Evolutionary conservation across 2,329 filamentous ascomycete species (phyloP).

Genomic region (Davidsoniella virescens): DNA sequence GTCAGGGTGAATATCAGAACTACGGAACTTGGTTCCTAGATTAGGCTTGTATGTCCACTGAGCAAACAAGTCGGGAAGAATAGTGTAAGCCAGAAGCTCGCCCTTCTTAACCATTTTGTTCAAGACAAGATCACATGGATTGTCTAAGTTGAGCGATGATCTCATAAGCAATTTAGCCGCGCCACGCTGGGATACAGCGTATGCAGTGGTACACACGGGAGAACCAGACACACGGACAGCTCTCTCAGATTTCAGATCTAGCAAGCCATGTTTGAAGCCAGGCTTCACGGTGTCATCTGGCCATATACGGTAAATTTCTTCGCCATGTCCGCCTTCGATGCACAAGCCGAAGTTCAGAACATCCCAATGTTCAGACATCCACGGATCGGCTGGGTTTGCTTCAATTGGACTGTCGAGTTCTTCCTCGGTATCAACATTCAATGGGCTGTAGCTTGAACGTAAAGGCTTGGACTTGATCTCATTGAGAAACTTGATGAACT

Average conservation of each 20-base stretch:
- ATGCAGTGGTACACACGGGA: slow-evolving; percentile 17
- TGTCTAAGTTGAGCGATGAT: slow-evolving; percentile 16
- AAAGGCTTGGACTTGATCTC: slow-evolving; percentile 12
- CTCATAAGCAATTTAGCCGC: slow-evolving; percentile 18
- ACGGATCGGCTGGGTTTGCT: slow-evolving; percentile 13
- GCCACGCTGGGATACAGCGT: slow-evolving; percentile 18
- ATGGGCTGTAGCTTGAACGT: background rate
- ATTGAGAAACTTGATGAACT: slow-evolving; percentile 15
- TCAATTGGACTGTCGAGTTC: background rate
- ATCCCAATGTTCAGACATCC: slow-evolving; percentile 16
- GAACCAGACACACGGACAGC: slow-evolving; percentile 16
- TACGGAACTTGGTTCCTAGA: slow-evolving; percentile 16
- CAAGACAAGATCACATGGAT: slow-evolving; percentile 18
- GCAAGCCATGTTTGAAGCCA: slow-evolving; percentile 7
- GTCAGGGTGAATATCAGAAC: background rate
- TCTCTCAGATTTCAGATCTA: slow-evolving; percentile 14
- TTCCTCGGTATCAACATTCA: background rate
- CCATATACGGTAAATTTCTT: slow-evolving; percentile 1
- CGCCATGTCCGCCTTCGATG: slow-evolving; percentile 14
- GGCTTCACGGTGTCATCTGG: background rate
- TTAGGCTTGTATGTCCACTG: slow-evolving; percentile 17
- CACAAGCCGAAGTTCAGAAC: slow-evolving; percentile 17
- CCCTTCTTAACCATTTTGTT: slow-evolving; percentile 14
- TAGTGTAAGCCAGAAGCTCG: slow-evolving; percentile 16
- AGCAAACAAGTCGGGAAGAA: slow-evolving; percentile 17